These are phyloP conservation scores for Cornus suecica DNA, from an alignment of 148 eudicot genomes.

Conservation along the genomic window DNA sequence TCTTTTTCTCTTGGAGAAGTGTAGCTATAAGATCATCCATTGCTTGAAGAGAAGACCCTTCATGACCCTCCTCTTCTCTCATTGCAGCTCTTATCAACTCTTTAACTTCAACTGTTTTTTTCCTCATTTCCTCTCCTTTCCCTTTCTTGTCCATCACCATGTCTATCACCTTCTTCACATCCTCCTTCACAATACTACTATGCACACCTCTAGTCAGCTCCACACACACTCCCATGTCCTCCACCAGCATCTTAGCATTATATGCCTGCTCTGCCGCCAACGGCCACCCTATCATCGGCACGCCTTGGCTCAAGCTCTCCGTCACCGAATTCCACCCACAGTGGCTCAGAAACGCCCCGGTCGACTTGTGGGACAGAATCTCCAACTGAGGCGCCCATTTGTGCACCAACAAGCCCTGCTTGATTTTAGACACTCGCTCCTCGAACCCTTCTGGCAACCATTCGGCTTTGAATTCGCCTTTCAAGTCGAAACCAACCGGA, in stretches of 20 bases:
- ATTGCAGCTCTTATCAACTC: slow-evolving; percentile 34
- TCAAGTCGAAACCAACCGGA: slow-evolving; percentile 51
- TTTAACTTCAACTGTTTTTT: slow-evolving; percentile 42
- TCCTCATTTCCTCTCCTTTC: slow-evolving; percentile 53
- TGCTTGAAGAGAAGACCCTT: slow-evolving; percentile 44
- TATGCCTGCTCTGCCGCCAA: slow-evolving; percentile 59
- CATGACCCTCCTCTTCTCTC: slow-evolving; percentile 22
- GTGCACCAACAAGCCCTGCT: slow-evolving; percentile 44
- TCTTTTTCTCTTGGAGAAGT: slow-evolving; percentile 11
- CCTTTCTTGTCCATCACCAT: slow-evolving; percentile 45
- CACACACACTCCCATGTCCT: slow-evolving; percentile 62
- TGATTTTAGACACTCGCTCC: slow-evolving; percentile 25
- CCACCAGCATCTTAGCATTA: slow-evolving; percentile 64
- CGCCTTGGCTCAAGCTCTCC: slow-evolving; percentile 69
- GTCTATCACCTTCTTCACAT: slow-evolving; percentile 42
- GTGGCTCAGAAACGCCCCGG: slow-evolving; percentile 54
- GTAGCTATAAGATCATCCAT: slow-evolving; percentile 36
- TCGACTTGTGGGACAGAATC: slow-evolving; percentile 53
- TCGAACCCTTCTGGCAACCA: slow-evolving; percentile 70
- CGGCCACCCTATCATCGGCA: slow-evolving; percentile 66
- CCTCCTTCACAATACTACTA: slow-evolving; percentile 38
- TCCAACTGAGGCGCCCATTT: slow-evolving; percentile 73
- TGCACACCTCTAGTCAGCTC: slow-evolving; percentile 62
- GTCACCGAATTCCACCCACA: slow-evolving; percentile 69
- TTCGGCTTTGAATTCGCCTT: slow-evolving; percentile 42